Base-by-base conservation (phyloP, 2,329 filamentous ascomycete genomes). In the Bipolaris zeicola region DNA sequence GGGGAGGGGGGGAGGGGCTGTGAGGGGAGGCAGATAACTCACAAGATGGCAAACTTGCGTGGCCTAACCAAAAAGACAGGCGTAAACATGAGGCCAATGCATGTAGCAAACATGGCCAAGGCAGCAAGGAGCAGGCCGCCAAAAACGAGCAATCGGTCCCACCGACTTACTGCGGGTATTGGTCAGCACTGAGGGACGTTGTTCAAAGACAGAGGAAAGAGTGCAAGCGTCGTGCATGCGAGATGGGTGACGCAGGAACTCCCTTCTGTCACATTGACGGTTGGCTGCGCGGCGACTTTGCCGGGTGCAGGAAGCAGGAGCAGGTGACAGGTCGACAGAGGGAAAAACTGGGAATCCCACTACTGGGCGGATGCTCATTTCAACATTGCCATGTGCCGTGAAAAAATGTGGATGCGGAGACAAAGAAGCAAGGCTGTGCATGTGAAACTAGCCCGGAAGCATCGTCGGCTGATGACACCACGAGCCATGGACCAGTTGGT, bases 11-110 rank as follows among this genome's bases (percentile, higher is more conserved):
- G 50, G 56, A 24, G 49, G 63, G 60, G 62, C 54, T 52, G 57
- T 57, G 55, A 53, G 60, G 52, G 57, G 54, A 54, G 59, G 51
- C 46, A 48, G 65, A 64, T 61, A 94, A 94, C 94, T 90, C 87
- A 98, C 95, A 98, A 78, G 64, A 96, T 92, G 52, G 94, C 93
- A 82, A 99, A 97, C 83, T 98, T 99, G 78, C 90, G 87, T 66
- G 94, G 93, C 75, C 85, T 88, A 64, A 92, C 78, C 65, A 90
- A 85, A 65, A 97, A 84, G 58, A 93, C 83, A 52, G 70, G 70
- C 26, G 76, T 78, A 57, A 93, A 93, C 80, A 96, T 94, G 55
- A 98, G 82, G 67, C 89, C 89, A 80, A 98, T 96, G 82, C 91
- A 93, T 69, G 96, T 87, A 75, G 96, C 87, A 82, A 99, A 98